These are phyloP conservation scores for Sugiyamaella marilandica DNA, from an alignment of 805 yeast genomes.

Conservation along the genomic window DNA sequence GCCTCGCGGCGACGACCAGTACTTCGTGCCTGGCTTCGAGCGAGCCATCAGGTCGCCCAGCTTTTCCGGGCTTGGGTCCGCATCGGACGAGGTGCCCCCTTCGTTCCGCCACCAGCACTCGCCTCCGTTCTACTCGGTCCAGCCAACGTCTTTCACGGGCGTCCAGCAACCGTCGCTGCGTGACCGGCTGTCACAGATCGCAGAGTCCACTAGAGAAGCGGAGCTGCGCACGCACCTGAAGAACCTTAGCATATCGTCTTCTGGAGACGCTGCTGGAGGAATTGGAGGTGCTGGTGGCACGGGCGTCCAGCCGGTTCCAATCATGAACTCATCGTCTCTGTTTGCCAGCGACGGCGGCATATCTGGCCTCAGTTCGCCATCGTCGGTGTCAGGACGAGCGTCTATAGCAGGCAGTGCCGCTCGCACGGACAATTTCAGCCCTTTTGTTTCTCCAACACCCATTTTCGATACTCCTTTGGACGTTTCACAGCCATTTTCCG, in stretches of 20 bases:
- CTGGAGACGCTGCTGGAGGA: background rate
- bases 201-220: conserved; percentile 32
- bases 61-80: background rate
- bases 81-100: background rate
- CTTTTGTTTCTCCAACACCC: conserved; percentile 17
- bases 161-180: conserved; percentile 29
- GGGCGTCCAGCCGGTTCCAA: background rate
- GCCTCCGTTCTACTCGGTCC: background rate
- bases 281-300: background rate
- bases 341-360: background rate
- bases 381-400: conserved; percentile 12
- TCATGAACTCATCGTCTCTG: background rate
- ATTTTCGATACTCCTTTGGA: conserved; percentile 10
- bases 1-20: background rate
- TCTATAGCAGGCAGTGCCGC: conserved; percentile 3
- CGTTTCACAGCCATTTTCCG: conserved; percentile 3
- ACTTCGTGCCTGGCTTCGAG: background rate
- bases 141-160: background rate
- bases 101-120: background rate
- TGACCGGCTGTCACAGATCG: conserved; percentile 24
- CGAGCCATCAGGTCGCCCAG: background rate
- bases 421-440: conserved; percentile 5
- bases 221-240: conserved; percentile 23
- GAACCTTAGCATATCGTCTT: conserved; percentile 4
- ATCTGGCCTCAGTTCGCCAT: conserved; percentile 14